Conservation (phyloP, 768 basidiomycete species). For the Roridomyces roridus region DNA sequence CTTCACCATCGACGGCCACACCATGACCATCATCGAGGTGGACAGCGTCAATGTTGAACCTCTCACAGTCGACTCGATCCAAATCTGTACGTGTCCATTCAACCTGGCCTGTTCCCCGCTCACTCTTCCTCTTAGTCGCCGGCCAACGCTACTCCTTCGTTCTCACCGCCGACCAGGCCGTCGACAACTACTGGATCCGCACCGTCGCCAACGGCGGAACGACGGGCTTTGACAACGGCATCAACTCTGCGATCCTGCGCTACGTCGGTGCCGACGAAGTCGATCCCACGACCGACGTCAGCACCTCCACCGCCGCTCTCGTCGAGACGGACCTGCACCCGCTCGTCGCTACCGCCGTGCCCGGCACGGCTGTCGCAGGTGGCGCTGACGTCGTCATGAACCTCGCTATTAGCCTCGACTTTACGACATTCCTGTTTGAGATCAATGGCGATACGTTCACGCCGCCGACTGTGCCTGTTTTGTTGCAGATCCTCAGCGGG, state of each 20-base stretch:
- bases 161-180: slow-evolving; percentile 48
- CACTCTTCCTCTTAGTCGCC: slow-evolving; percentile 21
- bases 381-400: slow-evolving; percentile 20
- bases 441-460: slow-evolving; percentile 25
- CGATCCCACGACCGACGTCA: slow-evolving; percentile 47
- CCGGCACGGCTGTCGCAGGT: slow-evolving; percentile 4
- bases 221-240: slow-evolving; percentile 39
- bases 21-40: too few relatives aligned
- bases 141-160: slow-evolving; percentile 53
- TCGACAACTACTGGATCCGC: slow-evolving; percentile 60
- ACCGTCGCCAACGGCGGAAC: slow-evolving; percentile 34
- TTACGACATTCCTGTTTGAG: background rate
- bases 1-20: slow-evolving; percentile 48
- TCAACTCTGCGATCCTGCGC: slow-evolving; percentile 58
- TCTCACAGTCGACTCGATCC: slow-evolving; percentile 15
- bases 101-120: too few relatives aligned
- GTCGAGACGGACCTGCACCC: slow-evolving; percentile 47
- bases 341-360: slow-evolving; percentile 21
- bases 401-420: slow-evolving; percentile 10
- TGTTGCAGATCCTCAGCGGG: too few relatives aligned
- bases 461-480: slow-evolving; percentile 36
- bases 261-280: slow-evolving; percentile 50
- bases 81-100: slow-evolving; percentile 9
- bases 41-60: slow-evolving; percentile 3
- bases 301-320: slow-evolving; percentile 33